These are phyloP conservation scores for Epichloe scottii DNA, from an alignment of 2,329 filamentous ascomycete genomes.

Conservation along the genomic window DNA sequence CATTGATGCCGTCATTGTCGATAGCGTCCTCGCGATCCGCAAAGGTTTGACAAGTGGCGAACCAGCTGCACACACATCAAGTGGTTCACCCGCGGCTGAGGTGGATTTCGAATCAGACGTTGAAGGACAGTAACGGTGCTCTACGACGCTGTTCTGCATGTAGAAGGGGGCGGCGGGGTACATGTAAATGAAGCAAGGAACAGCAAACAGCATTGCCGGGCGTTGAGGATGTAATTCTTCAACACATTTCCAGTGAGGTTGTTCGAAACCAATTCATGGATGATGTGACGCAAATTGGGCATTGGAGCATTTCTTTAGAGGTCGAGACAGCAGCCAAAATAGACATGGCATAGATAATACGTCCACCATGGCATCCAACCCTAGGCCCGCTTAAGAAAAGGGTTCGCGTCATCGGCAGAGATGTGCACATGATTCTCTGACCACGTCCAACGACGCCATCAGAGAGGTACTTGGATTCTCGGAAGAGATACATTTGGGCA, in stretches of 20 bases:
- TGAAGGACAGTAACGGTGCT: background rate
- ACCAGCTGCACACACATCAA: constrained; percentile 4
- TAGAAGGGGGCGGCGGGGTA: background rate
- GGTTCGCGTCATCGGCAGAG: too few relatives aligned
- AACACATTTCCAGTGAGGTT: background rate
- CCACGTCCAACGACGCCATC: too few relatives aligned
- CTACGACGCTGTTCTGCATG: background rate
- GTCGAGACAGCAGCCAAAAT: too few relatives aligned
- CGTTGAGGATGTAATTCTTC: background rate
- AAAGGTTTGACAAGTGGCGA: constrained; percentile 59
- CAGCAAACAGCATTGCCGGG: background rate
- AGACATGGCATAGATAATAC: too few relatives aligned
- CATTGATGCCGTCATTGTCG: constrained; percentile 95
- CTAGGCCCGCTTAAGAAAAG: too few relatives aligned
- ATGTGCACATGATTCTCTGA: too few relatives aligned
- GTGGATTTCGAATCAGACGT: background rate
- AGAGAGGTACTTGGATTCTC: too few relatives aligned
- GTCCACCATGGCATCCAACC: too few relatives aligned
- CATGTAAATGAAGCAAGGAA: background rate
- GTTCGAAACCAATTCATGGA: background rate
- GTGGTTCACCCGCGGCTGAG: background rate
- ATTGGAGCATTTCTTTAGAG: background rate
- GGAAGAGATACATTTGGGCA: too few relatives aligned
- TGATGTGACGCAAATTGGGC: background rate
- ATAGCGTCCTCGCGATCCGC: constrained; percentile 83